phyloP scores from a whole-genome alignment of 1,139 yeast genomes.

The Tardiomyces depauwii region DNA sequence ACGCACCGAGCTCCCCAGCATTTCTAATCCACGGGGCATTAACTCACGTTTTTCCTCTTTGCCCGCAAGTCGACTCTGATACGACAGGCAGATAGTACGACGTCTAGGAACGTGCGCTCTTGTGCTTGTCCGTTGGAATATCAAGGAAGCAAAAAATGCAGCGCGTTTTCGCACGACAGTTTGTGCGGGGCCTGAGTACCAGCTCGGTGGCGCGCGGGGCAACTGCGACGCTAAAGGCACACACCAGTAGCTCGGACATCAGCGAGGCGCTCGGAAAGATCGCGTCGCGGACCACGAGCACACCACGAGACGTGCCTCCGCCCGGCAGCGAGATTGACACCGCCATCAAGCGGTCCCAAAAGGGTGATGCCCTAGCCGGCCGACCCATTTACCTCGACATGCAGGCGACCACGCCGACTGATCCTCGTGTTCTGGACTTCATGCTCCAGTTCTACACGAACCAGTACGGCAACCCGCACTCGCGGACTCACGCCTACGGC shows the following conservation, averaged over 20 bases:
- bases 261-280: neutral
- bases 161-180: neutral
- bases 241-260: neutral
- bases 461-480: conserved; percentile 93
- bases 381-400: conserved; percentile 17
- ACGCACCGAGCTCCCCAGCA: no score
- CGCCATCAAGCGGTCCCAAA: neutral
- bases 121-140: no score
- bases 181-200: neutral
- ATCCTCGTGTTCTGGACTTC: conserved; percentile 89
- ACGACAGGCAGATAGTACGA: no score
- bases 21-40: no score
- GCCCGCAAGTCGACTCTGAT: no score
- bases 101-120: no score
- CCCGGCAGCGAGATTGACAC: neutral
- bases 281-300: neutral
- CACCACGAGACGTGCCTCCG: neutral
- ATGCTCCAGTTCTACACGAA: conserved; percentile 93
- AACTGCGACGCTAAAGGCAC: neutral
- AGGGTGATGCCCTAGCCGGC: conserved; percentile 5
- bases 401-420: conserved; percentile 90
- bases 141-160: neutral
- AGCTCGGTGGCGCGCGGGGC: neutral
- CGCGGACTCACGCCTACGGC: conserved; percentile 95
- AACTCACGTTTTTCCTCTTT: no score